phyloP scores from a whole-genome alignment of 2,329 filamentous ascomycete genomes.

The Alternaria sp. region DNA sequence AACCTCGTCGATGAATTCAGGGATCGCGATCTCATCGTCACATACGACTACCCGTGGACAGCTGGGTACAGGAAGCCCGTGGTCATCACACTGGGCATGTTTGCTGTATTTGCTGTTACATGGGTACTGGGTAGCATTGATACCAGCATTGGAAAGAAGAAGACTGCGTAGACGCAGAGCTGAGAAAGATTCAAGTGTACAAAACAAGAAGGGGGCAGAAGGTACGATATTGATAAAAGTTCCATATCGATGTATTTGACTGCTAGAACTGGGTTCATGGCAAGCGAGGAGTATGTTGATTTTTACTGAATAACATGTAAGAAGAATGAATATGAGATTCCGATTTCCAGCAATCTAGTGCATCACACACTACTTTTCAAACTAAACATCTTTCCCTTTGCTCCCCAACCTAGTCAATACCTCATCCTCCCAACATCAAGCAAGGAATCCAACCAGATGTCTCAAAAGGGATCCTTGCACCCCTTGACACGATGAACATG shows the following conservation, averaged over 20 bases:
- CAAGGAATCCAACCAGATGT: not conserved
- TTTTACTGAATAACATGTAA: constrained; percentile 22
- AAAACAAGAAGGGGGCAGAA: not conserved
- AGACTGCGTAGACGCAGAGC: constrained; percentile 34
- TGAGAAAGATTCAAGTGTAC: not conserved
- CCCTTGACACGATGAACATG: constrained; percentile 42
- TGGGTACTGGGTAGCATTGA: constrained; percentile 83
- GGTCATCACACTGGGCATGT: constrained; percentile 75
- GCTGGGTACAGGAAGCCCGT: constrained; percentile 86
- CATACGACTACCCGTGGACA: constrained; percentile 81
- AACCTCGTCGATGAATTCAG: constrained; percentile 93
- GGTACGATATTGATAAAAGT: not conserved
- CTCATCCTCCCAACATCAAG: not conserved
- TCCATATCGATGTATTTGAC: not conserved
- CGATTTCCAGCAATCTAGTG: constrained; percentile 11
- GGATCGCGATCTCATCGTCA: constrained; percentile 82
- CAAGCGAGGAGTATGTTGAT: constrained; percentile 5
- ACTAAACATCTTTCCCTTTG: not conserved
- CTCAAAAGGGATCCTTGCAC: constrained; percentile 30
- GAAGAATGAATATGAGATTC: constrained; percentile 28
- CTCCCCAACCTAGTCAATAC: not conserved
- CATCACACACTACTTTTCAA: constrained; percentile 4
- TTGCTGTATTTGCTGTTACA: constrained; percentile 76
- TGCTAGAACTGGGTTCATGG: constrained; percentile 11
- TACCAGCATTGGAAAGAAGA: constrained; percentile 76